These are phyloP conservation scores for Chaetoceros muelleri DNA, from an alignment of 108 stramenopile species.

Conservation along the genomic window DNA sequence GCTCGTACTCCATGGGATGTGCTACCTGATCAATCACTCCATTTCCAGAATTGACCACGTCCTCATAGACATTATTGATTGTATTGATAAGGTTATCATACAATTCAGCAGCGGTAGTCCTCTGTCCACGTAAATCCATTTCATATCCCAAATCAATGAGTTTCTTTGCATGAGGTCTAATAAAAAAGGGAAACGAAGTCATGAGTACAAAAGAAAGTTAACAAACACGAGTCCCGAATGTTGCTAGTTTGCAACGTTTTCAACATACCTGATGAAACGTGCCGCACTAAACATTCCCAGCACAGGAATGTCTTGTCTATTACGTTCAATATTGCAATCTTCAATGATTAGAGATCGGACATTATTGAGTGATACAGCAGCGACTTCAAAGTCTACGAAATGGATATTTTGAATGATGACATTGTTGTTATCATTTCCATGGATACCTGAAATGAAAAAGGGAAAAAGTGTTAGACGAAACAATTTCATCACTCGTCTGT, in stretches of 20 bases:
- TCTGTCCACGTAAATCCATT: slow-evolving; percentile 2
- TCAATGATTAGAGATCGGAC: slow-evolving; percentile 4
- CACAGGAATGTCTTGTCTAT: slow-evolving; percentile 5
- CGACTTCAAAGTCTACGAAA: slow-evolving; percentile 14
- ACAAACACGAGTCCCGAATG: too few species aligned
- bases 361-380: slow-evolving; percentile 11
- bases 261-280: neutral
- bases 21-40: neutral
- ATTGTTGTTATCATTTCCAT: slow-evolving; percentile 19
- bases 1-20: slow-evolving; percentile 4
- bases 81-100: neutral
- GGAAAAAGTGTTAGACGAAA: too few species aligned
- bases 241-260: too few species aligned
- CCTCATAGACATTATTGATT: slow-evolving; percentile 6
- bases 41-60: neutral
- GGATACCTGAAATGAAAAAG: too few species aligned
- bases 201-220: too few species aligned
- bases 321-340: slow-evolving; percentile 1
- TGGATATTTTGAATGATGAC: slow-evolving; percentile 6
- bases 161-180: slow-evolving; percentile 1
- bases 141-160: neutral
- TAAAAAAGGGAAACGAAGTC: too few species aligned
- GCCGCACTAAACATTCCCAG: slow-evolving; percentile 5
- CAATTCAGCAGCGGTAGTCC: neutral
- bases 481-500: too few species aligned